Evolutionary conservation across 179 eudicot genomes (phyloP).

Genomic region (Patellifolia procumbens): DNA sequence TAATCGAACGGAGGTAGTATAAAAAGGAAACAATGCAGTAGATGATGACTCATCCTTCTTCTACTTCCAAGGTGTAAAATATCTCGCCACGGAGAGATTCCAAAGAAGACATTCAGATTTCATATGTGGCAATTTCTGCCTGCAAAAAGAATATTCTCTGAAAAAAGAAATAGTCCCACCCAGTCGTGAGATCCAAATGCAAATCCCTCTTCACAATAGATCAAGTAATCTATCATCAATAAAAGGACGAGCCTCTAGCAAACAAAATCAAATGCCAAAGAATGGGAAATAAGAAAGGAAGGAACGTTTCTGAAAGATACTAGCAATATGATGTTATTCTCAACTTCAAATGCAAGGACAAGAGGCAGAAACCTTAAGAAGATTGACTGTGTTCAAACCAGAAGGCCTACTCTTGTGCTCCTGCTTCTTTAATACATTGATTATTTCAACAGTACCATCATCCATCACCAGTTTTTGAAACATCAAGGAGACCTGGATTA

Average conservation of each 20-base stretch:
- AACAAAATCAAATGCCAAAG: no score
- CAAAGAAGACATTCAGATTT: neutral
- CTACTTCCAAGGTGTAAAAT: neutral
- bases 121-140: neutral
- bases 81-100: neutral
- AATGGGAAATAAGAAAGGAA: neutral
- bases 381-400: slow-evolving; percentile 97
- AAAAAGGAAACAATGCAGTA: neutral
- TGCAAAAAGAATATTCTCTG: neutral
- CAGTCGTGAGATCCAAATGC: neutral
- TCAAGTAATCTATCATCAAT: neutral
- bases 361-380: slow-evolving; percentile 59
- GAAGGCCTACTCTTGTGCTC: slow-evolving; percentile 87
- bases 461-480: slow-evolving; percentile 73
- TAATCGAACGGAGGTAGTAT: no score
- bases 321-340: slow-evolving; percentile 1
- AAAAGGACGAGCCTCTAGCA: neutral
- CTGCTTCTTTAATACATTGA: slow-evolving; percentile 62
- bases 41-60: neutral
- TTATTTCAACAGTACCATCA: slow-evolving; percentile 65
- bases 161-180: neutral
- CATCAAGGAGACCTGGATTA: slow-evolving; percentile 69
- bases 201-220: neutral
- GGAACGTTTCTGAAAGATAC: neutral
- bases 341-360: neutral